A percentile compares a stretch with the other conserved stretches of the same genome.
phyloP scores from a whole-genome alignment of 257 asterid species.

The Salvia hispanica region DNA sequence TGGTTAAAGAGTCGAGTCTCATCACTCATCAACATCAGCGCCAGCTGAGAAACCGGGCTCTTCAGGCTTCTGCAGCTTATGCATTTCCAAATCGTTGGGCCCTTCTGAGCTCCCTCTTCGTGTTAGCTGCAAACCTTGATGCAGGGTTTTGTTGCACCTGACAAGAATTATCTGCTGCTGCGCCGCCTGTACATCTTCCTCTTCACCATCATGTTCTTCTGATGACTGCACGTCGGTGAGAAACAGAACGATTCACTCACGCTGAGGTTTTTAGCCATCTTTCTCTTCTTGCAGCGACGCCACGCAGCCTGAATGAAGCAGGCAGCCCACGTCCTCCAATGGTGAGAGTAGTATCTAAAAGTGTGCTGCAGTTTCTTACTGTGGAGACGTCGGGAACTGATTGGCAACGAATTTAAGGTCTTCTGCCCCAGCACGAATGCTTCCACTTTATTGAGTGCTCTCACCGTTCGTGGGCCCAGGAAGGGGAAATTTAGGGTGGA shows the following conservation, averaged over 20 bases:
- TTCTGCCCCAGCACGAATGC: conserved; percentile 80
- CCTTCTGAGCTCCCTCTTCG: conserved; percentile 69
- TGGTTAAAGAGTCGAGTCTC: conserved; percentile 29
- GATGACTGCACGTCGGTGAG: conserved; percentile 32
- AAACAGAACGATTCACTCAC: conserved; percentile 51
- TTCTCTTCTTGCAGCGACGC: conserved; percentile 60
- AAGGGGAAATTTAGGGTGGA: conserved; percentile 63
- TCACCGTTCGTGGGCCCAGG: conserved; percentile 85
- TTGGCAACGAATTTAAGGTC: conserved; percentile 83
- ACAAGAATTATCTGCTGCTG: conserved; percentile 27
- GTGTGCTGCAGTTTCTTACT: conserved; percentile 86
- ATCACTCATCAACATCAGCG: conserved; percentile 62
- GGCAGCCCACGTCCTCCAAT: conserved; percentile 88
- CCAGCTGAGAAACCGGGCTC: conserved; percentile 80
- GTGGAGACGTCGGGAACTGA: conserved; percentile 81
- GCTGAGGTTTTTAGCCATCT: conserved; percentile 45
- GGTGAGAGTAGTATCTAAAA: conserved; percentile 73
- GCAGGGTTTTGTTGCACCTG: conserved; percentile 53
- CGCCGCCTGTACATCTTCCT: not conserved
- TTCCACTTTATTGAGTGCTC: conserved; percentile 69
- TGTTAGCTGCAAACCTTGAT: conserved; percentile 71
- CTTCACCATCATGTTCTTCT: conserved; percentile 34
- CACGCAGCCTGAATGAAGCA: conserved; percentile 83
- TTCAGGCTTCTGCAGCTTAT: conserved; percentile 66
- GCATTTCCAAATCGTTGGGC: conserved; percentile 57